Evolutionary conservation across 1,139 yeast genomes (phyloP).

Genomic region (Candida sp.): DNA sequence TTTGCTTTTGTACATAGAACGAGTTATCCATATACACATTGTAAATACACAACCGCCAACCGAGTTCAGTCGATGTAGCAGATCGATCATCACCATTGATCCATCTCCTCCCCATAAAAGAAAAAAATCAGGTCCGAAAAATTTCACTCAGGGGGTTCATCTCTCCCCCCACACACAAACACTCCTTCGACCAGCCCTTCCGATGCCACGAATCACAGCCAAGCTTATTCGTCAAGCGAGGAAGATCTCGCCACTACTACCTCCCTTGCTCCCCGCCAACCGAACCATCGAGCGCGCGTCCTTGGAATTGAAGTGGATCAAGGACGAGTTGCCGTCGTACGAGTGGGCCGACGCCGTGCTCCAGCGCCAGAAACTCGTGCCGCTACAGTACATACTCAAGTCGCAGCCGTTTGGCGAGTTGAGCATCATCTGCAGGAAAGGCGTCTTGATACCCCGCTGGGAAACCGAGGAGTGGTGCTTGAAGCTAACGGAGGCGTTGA

Average conservation of each 20-base stretch:
- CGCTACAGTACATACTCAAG: constrained; percentile 84
- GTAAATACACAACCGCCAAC: constrained; percentile 2
- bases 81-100: no score
- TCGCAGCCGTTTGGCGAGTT: constrained; percentile 86
- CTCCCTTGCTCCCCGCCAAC: constrained; percentile 37
- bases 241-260: constrained; percentile 27
- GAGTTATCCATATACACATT: background rate
- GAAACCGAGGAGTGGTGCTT: constrained; percentile 94
- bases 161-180: no score
- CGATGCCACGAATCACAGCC: constrained; percentile 38
- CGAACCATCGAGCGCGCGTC: constrained; percentile 32
- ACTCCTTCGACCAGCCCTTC: no score
- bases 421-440: constrained; percentile 58
- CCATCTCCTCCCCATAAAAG: background rate
- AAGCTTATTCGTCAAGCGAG: constrained; percentile 31
- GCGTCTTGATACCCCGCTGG: constrained; percentile 90
- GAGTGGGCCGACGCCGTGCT: constrained; percentile 39
- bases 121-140: background rate
- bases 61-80: no score
- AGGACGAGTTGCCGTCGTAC: constrained; percentile 37
- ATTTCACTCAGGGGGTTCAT: no score
- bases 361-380: constrained; percentile 53
- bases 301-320: constrained; percentile 45
- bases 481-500: constrained; percentile 38
- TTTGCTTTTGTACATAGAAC: constrained; percentile 11